These are phyloP conservation scores for Phytopythium delawarense DNA, from an alignment of 352 stramenopile genomes.

Conservation along the genomic window DNA sequence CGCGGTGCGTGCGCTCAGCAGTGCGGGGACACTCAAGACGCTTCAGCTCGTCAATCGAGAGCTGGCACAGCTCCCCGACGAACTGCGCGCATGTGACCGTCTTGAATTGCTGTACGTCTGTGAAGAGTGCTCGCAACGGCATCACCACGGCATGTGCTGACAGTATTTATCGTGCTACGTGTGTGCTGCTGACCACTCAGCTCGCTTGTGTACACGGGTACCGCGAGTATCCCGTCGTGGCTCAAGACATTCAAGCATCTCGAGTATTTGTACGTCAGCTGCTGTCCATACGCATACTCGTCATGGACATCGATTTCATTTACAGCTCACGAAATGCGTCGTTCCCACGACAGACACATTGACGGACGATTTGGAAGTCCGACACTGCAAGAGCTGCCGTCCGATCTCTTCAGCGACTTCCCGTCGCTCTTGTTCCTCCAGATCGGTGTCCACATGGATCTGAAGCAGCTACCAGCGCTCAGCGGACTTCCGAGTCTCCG, in stretches of 20 bases:
- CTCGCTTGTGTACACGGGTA: conserved; percentile 26
- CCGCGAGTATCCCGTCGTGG: conserved; percentile 24
- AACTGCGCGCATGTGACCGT: conserved; percentile 21
- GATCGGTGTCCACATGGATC: conserved; percentile 21
- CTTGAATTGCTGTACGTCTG: conserved; percentile 35
- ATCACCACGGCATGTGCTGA: not conserved
- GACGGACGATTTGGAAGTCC: conserved; percentile 24
- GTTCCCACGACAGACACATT: conserved; percentile 23
- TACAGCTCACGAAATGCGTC: too few relatives aligned
- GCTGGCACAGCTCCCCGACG: conserved; percentile 16
- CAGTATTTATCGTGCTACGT: not conserved
- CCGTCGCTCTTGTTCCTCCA: conserved; percentile 29
- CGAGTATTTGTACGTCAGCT: not conserved
- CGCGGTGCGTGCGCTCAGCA: conserved; percentile 15
- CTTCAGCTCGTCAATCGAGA: conserved; percentile 33
- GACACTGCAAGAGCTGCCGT: conserved; percentile 21
- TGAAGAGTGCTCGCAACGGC: not conserved
- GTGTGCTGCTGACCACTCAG: conserved; percentile 8
- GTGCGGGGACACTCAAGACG: conserved; percentile 22
- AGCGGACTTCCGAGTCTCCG: conserved; percentile 23
- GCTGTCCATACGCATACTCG: too few relatives aligned
- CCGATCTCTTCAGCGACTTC: conserved; percentile 30
- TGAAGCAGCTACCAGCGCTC: conserved; percentile 24
- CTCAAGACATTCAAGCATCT: not conserved
- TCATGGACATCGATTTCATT: too few relatives aligned